These are phyloP conservation scores for Eucalyptus marginata DNA, from an alignment of 345 rosid genomes.

Conservation along the genomic window DNA sequence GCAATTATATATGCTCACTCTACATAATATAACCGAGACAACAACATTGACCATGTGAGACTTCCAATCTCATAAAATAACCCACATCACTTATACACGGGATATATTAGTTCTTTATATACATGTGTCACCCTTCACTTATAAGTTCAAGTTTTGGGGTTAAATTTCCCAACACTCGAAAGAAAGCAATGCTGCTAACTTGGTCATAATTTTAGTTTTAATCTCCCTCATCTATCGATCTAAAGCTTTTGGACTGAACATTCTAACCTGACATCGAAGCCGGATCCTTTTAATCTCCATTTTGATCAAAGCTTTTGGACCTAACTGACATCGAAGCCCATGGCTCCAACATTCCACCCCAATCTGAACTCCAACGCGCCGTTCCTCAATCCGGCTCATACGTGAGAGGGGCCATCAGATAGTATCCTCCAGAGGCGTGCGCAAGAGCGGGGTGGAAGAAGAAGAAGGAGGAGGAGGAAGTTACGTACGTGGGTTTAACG, in stretches of 20 bases:
- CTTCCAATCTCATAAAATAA: not conserved
- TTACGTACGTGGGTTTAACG: not conserved
- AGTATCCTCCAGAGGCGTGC: not conserved
- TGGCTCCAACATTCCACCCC: too few species aligned
- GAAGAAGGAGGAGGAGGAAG: not conserved
- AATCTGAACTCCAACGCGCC: not conserved
- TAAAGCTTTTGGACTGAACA: too few species aligned
- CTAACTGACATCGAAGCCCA: too few species aligned
- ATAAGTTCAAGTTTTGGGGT: too few species aligned
- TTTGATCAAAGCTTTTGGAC: too few species aligned
- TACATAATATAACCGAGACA: too few species aligned
- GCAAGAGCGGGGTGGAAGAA: fast-evolving
- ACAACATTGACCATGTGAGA: fast-evolving
- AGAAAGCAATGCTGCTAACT: not conserved
- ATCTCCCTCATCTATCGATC: too few species aligned
- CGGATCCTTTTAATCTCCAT: not conserved
- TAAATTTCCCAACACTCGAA: fast-evolving
- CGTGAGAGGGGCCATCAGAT: not conserved
- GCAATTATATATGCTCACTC: not conserved
- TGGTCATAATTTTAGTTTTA: too few species aligned
- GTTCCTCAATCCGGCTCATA: not conserved
- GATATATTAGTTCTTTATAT: fast-evolving
- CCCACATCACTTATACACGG: not conserved
- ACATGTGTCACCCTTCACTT: not conserved
- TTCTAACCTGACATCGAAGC: not conserved